Conservation (phyloP, 306 rosid species). For the Lagenaria siceraria region DNA sequence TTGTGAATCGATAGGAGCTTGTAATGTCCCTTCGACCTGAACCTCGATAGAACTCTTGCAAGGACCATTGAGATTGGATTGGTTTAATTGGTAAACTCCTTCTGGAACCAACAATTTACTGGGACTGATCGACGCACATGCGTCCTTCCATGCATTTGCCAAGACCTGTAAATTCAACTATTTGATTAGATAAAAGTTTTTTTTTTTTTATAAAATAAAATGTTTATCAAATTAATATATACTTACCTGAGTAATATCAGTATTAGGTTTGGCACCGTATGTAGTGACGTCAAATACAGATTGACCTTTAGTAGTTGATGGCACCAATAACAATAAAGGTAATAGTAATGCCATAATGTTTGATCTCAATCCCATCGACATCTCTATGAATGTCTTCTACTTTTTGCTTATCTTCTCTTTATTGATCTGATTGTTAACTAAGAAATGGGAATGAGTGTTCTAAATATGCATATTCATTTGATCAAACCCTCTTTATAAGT, state of each 20-base stretch:
- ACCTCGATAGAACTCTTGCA: slow-evolving; percentile 28
- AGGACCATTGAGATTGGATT: slow-evolving; percentile 14
- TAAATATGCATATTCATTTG: too few species aligned
- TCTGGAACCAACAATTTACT: slow-evolving; percentile 10
- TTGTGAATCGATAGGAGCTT: slow-evolving; percentile 11
- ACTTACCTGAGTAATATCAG: slow-evolving; percentile 11
- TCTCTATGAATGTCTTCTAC: too few species aligned
- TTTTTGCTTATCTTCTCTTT: background rate
- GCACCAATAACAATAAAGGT: background rate
- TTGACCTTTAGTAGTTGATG: background rate
- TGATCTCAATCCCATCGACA: background rate
- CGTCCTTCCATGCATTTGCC: slow-evolving; percentile 26
- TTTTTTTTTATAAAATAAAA: background rate
- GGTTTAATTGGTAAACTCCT: slow-evolving; percentile 5
- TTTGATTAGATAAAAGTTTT: background rate
- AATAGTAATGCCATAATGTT: background rate
- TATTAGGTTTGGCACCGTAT: slow-evolving; percentile 8
- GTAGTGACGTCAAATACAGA: background rate
- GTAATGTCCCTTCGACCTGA: slow-evolving; percentile 16
- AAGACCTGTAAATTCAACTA: slow-evolving; percentile 7
- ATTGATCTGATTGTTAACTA: too few species aligned
- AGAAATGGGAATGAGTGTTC: too few species aligned
- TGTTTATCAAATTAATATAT: background rate
- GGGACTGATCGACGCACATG: slow-evolving; percentile 12
- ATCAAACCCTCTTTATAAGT: too few species aligned